A percentile compares a stretch with the other conserved stretches of the same genome.
Evolutionary conservation across 1,139 yeast genomes (phyloP).

Genomic region (Lodderomyces pseudojiufengensis): DNA sequence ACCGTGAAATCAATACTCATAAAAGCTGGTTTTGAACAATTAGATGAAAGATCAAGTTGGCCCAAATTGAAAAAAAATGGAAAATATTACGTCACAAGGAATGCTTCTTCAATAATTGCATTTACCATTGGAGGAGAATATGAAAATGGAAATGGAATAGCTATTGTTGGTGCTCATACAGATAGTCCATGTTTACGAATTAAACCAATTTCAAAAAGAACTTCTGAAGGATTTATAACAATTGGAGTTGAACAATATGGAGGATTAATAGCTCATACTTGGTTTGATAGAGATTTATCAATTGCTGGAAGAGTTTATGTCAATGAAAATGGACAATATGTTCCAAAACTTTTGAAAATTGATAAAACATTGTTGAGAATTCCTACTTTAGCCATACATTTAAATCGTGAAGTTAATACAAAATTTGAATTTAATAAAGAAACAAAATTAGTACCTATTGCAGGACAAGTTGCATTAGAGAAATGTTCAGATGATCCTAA

Average conservation of each 20-base stretch:
- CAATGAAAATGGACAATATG: conserved; percentile 46
- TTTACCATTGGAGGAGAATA: conserved; percentile 76
- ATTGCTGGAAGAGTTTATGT: conserved; percentile 88
- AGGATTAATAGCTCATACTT: conserved; percentile 88
- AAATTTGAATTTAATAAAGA: conserved; percentile 91
- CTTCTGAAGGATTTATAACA: conserved; percentile 75
- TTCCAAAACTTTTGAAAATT: conserved; percentile 71
- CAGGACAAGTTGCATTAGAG: conserved; percentile 57
- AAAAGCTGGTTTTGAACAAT: conserved; percentile 65
- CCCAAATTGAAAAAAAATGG: conserved; percentile 45
- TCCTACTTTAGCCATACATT: conserved; percentile 92
- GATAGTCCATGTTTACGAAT: conserved; percentile 92
- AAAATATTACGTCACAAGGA: conserved; percentile 79
- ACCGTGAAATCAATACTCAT: conserved; percentile 52
- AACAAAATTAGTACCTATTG: conserved; percentile 80
- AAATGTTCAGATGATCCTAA: conserved; percentile 46
- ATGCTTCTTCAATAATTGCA: conserved; percentile 84
- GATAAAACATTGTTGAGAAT: conserved; percentile 83
- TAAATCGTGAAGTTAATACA: conserved; percentile 69
- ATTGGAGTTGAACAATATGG: conserved; percentile 95
- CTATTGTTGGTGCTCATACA: conserved; percentile 92
- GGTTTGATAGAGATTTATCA: conserved; percentile 92
- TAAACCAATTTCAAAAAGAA: conserved; percentile 81
- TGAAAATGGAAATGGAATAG: conserved; percentile 77
- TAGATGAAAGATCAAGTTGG: conserved; percentile 79